A percentile compares a stretch with the other conserved stretches of the same genome.
Conservation (phyloP, 352 stramenopile genomes). For the Phytophthora foliorum region DNA sequence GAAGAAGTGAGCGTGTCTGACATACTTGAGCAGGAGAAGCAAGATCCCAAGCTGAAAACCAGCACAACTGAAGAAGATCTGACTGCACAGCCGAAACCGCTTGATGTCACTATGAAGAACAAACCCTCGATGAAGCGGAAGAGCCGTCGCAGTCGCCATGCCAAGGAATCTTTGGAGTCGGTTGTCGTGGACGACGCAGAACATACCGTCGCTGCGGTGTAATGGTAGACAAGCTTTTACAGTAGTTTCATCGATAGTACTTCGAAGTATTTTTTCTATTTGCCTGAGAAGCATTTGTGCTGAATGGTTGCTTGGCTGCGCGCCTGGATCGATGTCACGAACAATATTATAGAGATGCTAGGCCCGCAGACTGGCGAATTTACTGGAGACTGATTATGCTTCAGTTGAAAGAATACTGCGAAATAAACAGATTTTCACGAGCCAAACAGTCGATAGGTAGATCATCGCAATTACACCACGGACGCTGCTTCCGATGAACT, state of each 20-base stretch:
- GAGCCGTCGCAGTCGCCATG: neutral
- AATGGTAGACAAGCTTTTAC: conserved; percentile 27
- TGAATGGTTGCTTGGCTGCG: conserved; percentile 7
- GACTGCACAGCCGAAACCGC: conserved; percentile 1
- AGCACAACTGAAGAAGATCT: neutral
- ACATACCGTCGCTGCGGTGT: conserved; percentile 18
- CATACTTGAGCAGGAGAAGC: neutral
- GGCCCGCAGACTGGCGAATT: neutral
- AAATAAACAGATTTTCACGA: neutral
- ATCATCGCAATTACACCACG: conserved; percentile 42
- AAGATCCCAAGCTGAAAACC: conserved; percentile 8
- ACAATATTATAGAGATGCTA: neutral
- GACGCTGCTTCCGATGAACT: conserved; percentile 41
- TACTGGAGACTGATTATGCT: neutral
- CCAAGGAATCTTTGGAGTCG: conserved; percentile 17
- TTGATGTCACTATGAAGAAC: conserved; percentile 19
- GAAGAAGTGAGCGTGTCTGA: conserved; percentile 1
- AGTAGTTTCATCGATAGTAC: conserved; percentile 37
- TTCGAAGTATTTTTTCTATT: conserved; percentile 26
- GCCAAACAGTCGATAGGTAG: no score
- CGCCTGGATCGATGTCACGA: neutral
- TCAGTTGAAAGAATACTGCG: conserved; percentile 2
- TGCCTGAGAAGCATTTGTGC: conserved; percentile 3
- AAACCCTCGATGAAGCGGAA: conserved; percentile 24
- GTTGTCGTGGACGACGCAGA: conserved; percentile 1